These are phyloP conservation scores for Trypethelium eluteriae DNA, from an alignment of 495 filamentous ascomycete genomes.

Conservation along the genomic window DNA sequence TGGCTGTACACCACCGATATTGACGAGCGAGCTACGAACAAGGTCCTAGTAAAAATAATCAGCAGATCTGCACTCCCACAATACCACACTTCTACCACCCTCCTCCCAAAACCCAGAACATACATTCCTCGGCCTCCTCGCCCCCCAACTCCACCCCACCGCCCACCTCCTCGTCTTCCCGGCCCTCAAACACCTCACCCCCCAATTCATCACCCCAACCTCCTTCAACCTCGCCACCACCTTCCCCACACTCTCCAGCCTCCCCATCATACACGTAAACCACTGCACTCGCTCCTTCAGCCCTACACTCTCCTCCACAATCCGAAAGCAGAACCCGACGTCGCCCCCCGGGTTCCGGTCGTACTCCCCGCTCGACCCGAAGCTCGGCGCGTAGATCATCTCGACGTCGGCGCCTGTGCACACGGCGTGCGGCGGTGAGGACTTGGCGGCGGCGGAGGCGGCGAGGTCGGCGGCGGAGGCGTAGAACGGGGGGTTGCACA, in stretches of 20 bases:
- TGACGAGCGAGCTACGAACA: not conserved
- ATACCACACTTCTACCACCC: slow-evolving; percentile 44
- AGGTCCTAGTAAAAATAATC: not conserved
- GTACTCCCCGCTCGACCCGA: not conserved
- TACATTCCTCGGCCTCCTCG: slow-evolving; percentile 57
- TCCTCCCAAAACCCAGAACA: slow-evolving; percentile 19
- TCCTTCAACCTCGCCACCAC: slow-evolving; percentile 56
- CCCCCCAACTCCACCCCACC: slow-evolving; percentile 76
- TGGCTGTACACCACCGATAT: slow-evolving; percentile 44
- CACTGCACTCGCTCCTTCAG: slow-evolving; percentile 60
- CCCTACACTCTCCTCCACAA: slow-evolving; percentile 64
- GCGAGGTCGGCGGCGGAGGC: slow-evolving; percentile 60
- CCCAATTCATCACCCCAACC: slow-evolving; percentile 64
- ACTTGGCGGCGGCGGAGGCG: slow-evolving; percentile 50
- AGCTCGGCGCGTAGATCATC: slow-evolving; percentile 53
- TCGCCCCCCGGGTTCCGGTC: slow-evolving; percentile 64
- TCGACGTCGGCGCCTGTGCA: slow-evolving; percentile 79
- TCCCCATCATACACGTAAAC: slow-evolving; percentile 91
- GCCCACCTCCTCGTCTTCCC: slow-evolving; percentile 81
- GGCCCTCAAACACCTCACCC: slow-evolving; percentile 71
- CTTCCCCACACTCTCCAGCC: slow-evolving; percentile 58
- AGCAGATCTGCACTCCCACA: slow-evolving; percentile 15
- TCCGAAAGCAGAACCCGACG: slow-evolving; percentile 64
- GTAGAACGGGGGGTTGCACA: slow-evolving; percentile 97
- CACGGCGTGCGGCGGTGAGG: slow-evolving; percentile 58